These are phyloP conservation scores for Calonectria montana DNA, from an alignment of 2,329 filamentous ascomycete genomes.

Conservation along the genomic window DNA sequence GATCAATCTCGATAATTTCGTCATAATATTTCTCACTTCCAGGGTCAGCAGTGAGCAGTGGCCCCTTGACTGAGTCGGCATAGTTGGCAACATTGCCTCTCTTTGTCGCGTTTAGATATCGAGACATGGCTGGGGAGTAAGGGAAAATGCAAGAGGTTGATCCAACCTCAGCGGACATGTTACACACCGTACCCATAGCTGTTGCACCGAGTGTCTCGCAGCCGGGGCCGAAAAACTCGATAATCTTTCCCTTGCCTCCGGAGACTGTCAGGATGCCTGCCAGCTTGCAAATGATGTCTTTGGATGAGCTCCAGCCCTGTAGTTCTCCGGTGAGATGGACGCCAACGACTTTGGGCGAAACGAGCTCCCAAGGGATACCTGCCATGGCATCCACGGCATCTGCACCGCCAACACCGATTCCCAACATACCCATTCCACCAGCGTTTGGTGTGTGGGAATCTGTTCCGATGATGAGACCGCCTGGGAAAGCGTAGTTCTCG, in stretches of 20 bases:
- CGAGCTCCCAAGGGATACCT: constrained; percentile 49
- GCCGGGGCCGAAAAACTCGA: constrained; percentile 52
- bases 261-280: constrained; percentile 48
- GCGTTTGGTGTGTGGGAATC: constrained; percentile 53
- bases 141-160: constrained; percentile 52
- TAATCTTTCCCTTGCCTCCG: constrained; percentile 48
- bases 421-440: constrained; percentile 49
- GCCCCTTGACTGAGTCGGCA: constrained; percentile 38
- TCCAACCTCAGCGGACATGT: constrained; percentile 52
- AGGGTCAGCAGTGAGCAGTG: constrained; percentile 42
- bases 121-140: constrained; percentile 46
- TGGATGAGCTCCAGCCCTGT: constrained; percentile 46
- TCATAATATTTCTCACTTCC: constrained; percentile 48
- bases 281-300: constrained; percentile 52
- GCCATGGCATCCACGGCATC: constrained; percentile 58
- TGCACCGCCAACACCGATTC: constrained; percentile 56
- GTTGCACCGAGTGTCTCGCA: constrained; percentile 46
- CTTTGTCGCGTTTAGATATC: constrained; percentile 47
- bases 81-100: constrained; percentile 38
- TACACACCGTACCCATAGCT: constrained; percentile 51
- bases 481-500: constrained; percentile 53
- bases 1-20: constrained; percentile 49
- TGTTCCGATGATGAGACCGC: constrained; percentile 50
- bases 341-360: constrained; percentile 46
- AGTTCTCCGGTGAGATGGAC: constrained; percentile 46